Evolutionary conservation across 2,329 filamentous ascomycete species (phyloP), one percentile per base, ranked within the genome.

Genomic region (Fusarium pininemorale): DNA sequence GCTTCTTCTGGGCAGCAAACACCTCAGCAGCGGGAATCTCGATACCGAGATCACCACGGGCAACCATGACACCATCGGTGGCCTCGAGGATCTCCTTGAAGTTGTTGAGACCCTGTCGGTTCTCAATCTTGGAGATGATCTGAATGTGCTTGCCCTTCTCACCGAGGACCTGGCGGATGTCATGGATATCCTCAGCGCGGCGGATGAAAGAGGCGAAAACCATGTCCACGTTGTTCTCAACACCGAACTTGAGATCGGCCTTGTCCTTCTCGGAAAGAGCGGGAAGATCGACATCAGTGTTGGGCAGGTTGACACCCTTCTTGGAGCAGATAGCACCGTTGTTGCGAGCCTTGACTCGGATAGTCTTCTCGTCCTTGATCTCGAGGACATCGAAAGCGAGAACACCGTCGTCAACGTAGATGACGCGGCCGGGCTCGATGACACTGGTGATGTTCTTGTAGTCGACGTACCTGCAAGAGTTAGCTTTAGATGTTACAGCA

Each of bases 371-470:
- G 82, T 99, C 94, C 75, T 93, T 89, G 78, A 99, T 89, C 82
- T 94, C 90, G 77, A 98, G 84, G 73, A 99, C 96, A 82, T 98
- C 93, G 80, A 99, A 98, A 32, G 96, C 97, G 79, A 98, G 92
- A 77, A 99, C 96, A 85, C 96, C 96, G 81, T 99, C 96, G 81
- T 99, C 96, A 79, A 99, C 96, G 86, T 97, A 99, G 88, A 99
- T 97, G 84, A 93, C 92, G 80, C 96, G 95, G 81, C 96, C 96
- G 69, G 90, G 88, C 83, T 93, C 85, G 81, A 99, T 98, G 79
- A 99, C 96, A 88, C 97, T 98, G 86, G 96, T 98, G 86, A 99
- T 98, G 90, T 99, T 99, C 92, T 97, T 97, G 90, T 99, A 98
- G 88, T 98, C 96, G 81, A 98, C 93, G 82, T 95, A 98, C 92